Conservation (phyloP, 805 yeast species). For the Phaffomyces antillensis region DNA sequence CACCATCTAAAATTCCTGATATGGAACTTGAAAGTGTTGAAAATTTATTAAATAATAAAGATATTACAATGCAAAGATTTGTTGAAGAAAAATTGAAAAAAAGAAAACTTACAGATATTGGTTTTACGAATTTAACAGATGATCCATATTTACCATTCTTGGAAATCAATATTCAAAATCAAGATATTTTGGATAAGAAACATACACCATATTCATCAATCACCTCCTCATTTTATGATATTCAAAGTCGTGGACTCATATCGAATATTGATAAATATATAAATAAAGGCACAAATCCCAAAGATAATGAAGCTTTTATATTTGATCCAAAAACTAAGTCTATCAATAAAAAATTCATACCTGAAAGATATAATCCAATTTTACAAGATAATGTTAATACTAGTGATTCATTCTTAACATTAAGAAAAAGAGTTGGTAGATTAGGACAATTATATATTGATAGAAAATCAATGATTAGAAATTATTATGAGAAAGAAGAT, state of each 20-base stretch:
- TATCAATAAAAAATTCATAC: conserved; percentile 20
- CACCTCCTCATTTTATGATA: conserved; percentile 58
- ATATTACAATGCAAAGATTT: conserved; percentile 71
- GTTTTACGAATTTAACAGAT: conserved; percentile 81
- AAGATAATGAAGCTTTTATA: conserved; percentile 26
- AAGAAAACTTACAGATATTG: conserved; percentile 53
- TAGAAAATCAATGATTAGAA: conserved; percentile 49
- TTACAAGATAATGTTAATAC: conserved; percentile 26
- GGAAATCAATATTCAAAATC: conserved; percentile 52
- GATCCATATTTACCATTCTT: conserved; percentile 79
- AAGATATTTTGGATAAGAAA: conserved; percentile 40
- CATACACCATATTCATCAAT: conserved; percentile 80
- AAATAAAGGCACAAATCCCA: conserved; percentile 16
- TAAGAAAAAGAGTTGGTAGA: conserved; percentile 74
- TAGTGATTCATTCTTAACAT: conserved; percentile 41
- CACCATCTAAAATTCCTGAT: conserved; percentile 90
- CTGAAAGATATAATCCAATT: conserved; percentile 33
- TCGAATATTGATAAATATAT: conserved; percentile 21
- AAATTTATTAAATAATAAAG: conserved; percentile 63
- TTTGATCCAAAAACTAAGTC: conserved; percentile 20
- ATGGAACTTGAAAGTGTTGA: conserved; percentile 82
- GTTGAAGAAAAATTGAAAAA: conserved; percentile 78
- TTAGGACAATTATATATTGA: conserved; percentile 67
- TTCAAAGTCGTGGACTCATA: conserved; percentile 49
- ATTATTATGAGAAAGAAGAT: conserved; percentile 25